Base-by-base conservation (phyloP, 805 yeast species). In the Cyberlindnera mississippiensis region DNA sequence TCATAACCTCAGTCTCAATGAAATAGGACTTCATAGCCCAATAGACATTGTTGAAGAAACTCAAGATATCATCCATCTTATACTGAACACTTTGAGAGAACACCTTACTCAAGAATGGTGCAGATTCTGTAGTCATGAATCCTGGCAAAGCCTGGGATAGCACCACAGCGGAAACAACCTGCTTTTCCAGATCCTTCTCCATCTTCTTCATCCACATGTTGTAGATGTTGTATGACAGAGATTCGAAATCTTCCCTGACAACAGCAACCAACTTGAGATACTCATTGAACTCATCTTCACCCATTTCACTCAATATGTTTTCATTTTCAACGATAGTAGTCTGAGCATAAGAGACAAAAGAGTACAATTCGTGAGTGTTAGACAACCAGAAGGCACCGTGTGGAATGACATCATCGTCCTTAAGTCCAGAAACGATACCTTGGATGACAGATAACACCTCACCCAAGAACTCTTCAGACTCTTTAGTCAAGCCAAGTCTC, bases 301-400 rank as follows among this genome's bases (percentile, higher is more conserved):
- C 86, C 89, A 93, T 83, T 48, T 85, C 96, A 46, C 78, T 78
- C 34, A 85, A 74, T 48, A 87, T 74, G 5, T 82, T 74, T 59
- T 85, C 95, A 58, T 87, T 88, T 35, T 86, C 90, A 38, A 86
- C 68, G 46, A 93, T 87, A n/a, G 96, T 88, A 45, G 80, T 78
- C 64, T 91, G 96, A 3, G 98, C 98, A 64, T 88, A 85, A 13
- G 90, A 80, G 45, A 91, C 96, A 71, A 93, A 93, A 4, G 98
- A 89, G 63, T 85, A 86, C 56, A 93, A 74, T 61, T 93, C 98
- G 61, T 93, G 96, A 3, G 95, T 90, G 66, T 93, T 93, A 4
- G 97, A 86, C 50, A 93, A 73, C 99, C 99, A 93, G 71, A 90
- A 93, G 0, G 97, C 96, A 52, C 96, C 98, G 54, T 88, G 88